Conservation (phyloP, 176 grass and related monocot genomes). For the Paspalum notatum region DNA sequence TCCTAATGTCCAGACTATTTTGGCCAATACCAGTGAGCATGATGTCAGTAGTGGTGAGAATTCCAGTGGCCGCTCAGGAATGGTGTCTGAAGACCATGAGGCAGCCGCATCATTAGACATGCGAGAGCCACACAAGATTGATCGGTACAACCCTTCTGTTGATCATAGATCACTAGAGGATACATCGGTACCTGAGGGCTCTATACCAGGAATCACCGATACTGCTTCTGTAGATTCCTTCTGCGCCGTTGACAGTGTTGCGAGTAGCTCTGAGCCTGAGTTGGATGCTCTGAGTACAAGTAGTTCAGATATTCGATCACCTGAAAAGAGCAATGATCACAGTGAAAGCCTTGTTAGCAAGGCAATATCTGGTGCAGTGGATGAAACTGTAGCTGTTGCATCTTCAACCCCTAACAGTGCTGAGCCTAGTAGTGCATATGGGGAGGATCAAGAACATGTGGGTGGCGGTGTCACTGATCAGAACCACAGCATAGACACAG, state of each 20-base stretch:
- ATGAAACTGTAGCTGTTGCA: conserved; percentile 18
- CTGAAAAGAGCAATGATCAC: conserved; percentile 30
- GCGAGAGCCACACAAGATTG: conserved; percentile 10
- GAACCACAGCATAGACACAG: neutral
- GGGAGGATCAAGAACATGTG: conserved; percentile 17
- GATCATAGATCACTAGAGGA: conserved; percentile 26
- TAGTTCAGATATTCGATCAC: conserved; percentile 22
- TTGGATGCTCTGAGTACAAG: neutral
- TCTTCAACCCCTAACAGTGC: conserved; percentile 4
- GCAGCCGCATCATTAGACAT: conserved; percentile 6
- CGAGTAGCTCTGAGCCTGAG: conserved; percentile 4
- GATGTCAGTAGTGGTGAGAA: conserved; percentile 8
- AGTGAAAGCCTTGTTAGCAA: neutral
- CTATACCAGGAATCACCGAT: conserved; percentile 18
- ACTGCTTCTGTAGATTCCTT: conserved; percentile 27
- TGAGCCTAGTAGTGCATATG: neutral
- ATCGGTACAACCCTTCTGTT: conserved; percentile 38
- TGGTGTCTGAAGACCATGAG: conserved; percentile 26
- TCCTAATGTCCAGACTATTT: conserved; percentile 27
- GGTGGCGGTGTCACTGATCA: neutral
- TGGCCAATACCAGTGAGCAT: conserved; percentile 27
- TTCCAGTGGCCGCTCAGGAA: conserved; percentile 18
- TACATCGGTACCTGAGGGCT: conserved; percentile 24
- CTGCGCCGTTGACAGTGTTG: neutral
- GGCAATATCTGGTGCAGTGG: neutral